A percentile compares a stretch with the other conserved stretches of the same genome.
Evolutionary conservation across 139 green algal genomes (phyloP).

Genomic region (Chlorella sp.): DNA sequence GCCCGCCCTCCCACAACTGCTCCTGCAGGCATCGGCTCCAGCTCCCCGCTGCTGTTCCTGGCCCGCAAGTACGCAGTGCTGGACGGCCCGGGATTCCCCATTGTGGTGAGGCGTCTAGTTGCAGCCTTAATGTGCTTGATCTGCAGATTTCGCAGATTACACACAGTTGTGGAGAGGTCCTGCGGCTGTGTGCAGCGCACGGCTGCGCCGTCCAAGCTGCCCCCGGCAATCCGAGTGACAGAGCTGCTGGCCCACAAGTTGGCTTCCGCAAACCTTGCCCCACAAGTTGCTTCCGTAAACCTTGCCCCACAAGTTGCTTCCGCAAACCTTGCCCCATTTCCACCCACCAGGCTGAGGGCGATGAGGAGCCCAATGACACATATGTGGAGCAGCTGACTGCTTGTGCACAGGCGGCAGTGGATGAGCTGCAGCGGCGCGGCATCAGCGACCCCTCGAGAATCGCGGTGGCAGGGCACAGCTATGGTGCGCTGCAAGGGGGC

Average conservation of each 20-base stretch:
- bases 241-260: too few relatives aligned
- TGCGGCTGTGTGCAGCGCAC: too few relatives aligned
- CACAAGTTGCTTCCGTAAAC: too few relatives aligned
- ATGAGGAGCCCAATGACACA: slow-evolving; percentile 96
- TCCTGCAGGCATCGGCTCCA: slow-evolving; percentile 72
- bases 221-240: too few relatives aligned
- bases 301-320: too few relatives aligned
- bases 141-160: too few relatives aligned
- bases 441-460: slow-evolving; percentile 82
- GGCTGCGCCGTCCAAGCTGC: too few relatives aligned
- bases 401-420: slow-evolving; percentile 75
- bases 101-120: slow-evolving; percentile 16
- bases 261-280: too few relatives aligned
- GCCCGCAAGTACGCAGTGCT: slow-evolving; percentile 92
- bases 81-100: slow-evolving; percentile 75
- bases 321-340: too few relatives aligned
- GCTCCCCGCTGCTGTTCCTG: slow-evolving; percentile 91
- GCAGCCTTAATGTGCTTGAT: background rate
- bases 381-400: slow-evolving; percentile 95
- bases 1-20: too few relatives aligned
- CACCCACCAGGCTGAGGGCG: slow-evolving; percentile 43
- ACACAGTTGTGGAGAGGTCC: too few relatives aligned
- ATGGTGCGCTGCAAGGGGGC: slow-evolving; percentile 85
- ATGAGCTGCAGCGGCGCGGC: slow-evolving; percentile 81
- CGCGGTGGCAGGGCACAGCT: slow-evolving; percentile 92